A percentile compares a stretch with the other conserved stretches of the same genome.
Conservation (phyloP, 1,284 basidiomycete genomes). For the Ustilago xerochloae region DNA sequence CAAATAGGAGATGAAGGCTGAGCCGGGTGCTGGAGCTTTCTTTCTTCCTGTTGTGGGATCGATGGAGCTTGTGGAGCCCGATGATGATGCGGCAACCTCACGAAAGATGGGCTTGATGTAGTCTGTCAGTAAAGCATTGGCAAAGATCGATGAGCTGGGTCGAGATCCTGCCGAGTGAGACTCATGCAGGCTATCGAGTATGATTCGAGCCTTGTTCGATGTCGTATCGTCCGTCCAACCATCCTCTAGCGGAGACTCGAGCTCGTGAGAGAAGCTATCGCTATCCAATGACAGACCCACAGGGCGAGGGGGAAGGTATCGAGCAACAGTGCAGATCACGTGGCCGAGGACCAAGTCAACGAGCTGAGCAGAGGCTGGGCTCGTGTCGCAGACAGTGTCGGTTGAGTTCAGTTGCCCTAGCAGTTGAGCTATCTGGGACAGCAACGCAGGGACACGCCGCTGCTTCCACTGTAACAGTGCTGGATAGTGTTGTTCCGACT, state of each 20-base stretch:
- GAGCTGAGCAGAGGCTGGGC: too few relatives aligned
- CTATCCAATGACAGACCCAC: background rate
- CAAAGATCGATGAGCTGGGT: background rate
- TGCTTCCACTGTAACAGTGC: constrained; percentile 26
- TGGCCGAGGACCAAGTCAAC: constrained; percentile 23
- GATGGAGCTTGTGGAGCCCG: constrained; percentile 9
- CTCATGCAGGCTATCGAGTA: background rate
- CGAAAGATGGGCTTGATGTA: constrained; percentile 40
- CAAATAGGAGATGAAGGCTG: constrained; percentile 18
- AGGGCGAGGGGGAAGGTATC: background rate
- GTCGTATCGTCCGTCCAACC: constrained; percentile 9
- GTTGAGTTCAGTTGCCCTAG: background rate
- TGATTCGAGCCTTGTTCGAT: background rate
- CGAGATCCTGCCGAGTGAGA: background rate
- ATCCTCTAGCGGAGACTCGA: constrained; percentile 5
- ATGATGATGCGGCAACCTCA: constrained; percentile 14
- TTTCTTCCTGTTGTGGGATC: constrained; percentile 23
- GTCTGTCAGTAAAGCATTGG: constrained; percentile 17
- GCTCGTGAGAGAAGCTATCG: background rate
- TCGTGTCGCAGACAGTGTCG: background rate
- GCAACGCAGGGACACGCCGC: constrained; percentile 18
- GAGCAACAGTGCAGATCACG: constrained; percentile 18
- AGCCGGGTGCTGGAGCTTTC: constrained; percentile 10
- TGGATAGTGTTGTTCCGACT: constrained; percentile 22
- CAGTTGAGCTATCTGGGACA: background rate